Evolutionary conservation across 805 yeast genomes (phyloP), one percentile per base, ranked within the genome.

Genomic region (Starmerella davenportii): DNA sequence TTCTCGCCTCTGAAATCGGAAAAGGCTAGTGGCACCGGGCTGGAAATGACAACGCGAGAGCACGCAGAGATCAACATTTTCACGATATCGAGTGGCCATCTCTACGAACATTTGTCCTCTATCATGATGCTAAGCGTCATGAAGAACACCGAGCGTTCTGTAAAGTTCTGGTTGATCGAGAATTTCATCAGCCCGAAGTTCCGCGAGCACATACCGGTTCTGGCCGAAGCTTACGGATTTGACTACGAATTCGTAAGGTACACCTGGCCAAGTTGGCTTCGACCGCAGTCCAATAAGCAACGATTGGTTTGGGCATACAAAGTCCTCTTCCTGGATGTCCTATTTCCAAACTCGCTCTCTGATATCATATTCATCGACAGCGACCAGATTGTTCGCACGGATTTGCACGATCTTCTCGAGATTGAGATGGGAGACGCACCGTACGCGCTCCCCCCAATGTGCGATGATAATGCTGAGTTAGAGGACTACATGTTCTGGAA

Each of bases 401-500:
- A 80, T 48, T 51, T 85, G 61, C 59, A 66, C 41, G 85, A 79
- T 36, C 62, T 82, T 35, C 69, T 70, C 9, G 72, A 76, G 33
- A 44, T 73, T 21, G 90, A 82, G 51, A 59, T 82, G 40, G 62
- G 76, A 35, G 92, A 82, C 4, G 80, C 87, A 0, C 80, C 93
- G 2, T 85, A 85, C 52, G 93, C 85, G 1, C 81, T 69, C 54
- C 71, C 81, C 0, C 94, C 93, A 30, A 79, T 76, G 95, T 74
- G 85, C 47, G 87, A 79, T 37, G 75, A 84, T 0, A 62, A 87
- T 36, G 57, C 57, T 20, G 92, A 79, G 48, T 77, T 76, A 76
- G 87, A 79, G 52, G 92, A 87, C 0, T 80, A 66, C 55, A 57
- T 90, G 45, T 90, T 87, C 59, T 90, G 96, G 98, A 77, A 82